A percentile compares a stretch with the other conserved stretches of the same genome.
Conservation (phyloP, 257 asterid species). For the Nicotiana tabacum region DNA sequence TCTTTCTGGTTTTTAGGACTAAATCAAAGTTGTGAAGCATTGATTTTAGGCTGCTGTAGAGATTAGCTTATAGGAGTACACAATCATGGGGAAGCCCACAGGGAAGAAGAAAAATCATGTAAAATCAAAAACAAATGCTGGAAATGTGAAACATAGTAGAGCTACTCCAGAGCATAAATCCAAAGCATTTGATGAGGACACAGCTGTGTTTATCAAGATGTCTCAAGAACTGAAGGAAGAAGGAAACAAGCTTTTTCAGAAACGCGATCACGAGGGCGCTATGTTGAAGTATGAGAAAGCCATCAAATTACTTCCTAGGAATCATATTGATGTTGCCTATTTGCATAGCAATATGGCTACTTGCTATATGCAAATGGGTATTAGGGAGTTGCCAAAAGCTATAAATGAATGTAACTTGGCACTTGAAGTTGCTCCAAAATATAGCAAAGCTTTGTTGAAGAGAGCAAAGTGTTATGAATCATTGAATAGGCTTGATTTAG, state of each 20-base stretch:
- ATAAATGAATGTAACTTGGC: constrained; percentile 82
- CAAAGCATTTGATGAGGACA: constrained; percentile 84
- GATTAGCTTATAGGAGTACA: constrained; percentile 11
- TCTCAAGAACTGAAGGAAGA: constrained; percentile 86
- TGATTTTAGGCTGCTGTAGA: neutral
- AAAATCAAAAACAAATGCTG: constrained; percentile 43
- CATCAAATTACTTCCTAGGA: constrained; percentile 64
- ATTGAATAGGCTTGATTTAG: constrained; percentile 72
- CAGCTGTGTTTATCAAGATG: constrained; percentile 79
- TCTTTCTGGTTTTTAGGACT: neutral
- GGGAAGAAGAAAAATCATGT: constrained; percentile 52
- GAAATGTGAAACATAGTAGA: constrained; percentile 32
- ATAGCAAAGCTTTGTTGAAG: constrained; percentile 72
- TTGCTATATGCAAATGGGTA: constrained; percentile 88
- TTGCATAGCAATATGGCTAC: constrained; percentile 78
- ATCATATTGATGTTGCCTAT: constrained; percentile 76
- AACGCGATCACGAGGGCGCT: constrained; percentile 84
- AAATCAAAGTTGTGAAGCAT: neutral
- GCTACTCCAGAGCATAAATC: constrained; percentile 40
- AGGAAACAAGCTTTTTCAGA: constrained; percentile 70
- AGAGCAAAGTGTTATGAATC: constrained; percentile 80
- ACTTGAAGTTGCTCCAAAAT: constrained; percentile 82
- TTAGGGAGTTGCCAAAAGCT: constrained; percentile 83
- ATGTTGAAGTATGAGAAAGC: constrained; percentile 89
- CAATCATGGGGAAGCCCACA: constrained; percentile 77